Evolutionary conservation across 164 flowering plant species (phyloP).

Genomic region (Vitis amurensis): DNA sequence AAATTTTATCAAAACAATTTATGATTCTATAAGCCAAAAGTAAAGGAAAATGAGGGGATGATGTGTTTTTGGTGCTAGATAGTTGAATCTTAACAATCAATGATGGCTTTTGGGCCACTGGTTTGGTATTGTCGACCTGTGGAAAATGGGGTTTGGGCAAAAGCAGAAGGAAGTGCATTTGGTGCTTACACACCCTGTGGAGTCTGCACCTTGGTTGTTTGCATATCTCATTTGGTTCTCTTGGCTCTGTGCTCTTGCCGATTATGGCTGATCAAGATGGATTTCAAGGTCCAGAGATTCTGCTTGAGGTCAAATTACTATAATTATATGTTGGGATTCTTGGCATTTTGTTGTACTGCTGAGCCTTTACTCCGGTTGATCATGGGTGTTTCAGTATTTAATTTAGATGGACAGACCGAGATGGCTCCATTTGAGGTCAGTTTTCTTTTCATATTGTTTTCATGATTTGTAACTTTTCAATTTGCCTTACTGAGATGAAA

Average conservation of each 20-base stretch:
- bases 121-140: slow-evolving; percentile 83
- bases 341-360: slow-evolving; percentile 63
- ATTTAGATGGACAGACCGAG: slow-evolving; percentile 55
- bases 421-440: slow-evolving; percentile 91
- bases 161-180: slow-evolving; percentile 60
- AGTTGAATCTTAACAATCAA: not conserved
- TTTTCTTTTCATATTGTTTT: not conserved
- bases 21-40: too few relatives aligned
- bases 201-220: slow-evolving; percentile 59
- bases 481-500: too few relatives aligned
- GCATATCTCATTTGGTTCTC: slow-evolving; percentile 68
- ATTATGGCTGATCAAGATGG: slow-evolving; percentile 56
- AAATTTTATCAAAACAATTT: not conserved
- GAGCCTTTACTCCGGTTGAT: slow-evolving; percentile 71
- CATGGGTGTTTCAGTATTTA: slow-evolving; percentile 64
- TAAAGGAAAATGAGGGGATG: not conserved
- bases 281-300: slow-evolving; percentile 51
- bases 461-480: not conserved
- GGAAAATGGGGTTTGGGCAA: slow-evolving; percentile 74
- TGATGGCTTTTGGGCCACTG: slow-evolving; percentile 65
- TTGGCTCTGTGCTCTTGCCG: slow-evolving; percentile 64
- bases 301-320: slow-evolving; percentile 57
- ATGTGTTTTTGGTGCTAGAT: not conserved
- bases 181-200: slow-evolving; percentile 93
- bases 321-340: slow-evolving; percentile 53